Percentiles rank a stretch among this genome's conserved stretches.
phyloP scores from a whole-genome alignment of 2,329 filamentous ascomycete species.

The Talaromyces atroroseus region DNA sequence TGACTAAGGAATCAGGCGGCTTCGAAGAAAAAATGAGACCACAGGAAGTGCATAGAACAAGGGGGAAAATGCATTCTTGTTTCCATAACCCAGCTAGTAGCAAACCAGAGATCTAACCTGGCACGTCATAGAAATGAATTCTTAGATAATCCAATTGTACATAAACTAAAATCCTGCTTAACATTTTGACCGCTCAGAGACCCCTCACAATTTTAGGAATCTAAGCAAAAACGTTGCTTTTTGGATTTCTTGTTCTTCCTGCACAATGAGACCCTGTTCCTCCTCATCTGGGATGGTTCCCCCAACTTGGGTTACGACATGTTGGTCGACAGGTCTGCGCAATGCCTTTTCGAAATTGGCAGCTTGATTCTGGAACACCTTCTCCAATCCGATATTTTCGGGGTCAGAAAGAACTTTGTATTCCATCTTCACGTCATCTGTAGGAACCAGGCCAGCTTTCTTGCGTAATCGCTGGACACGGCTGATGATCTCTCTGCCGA shows the following conservation, averaged over 20 bases:
- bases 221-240: slow-evolving; percentile 74
- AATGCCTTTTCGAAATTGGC: slow-evolving; percentile 69
- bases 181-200: not conserved
- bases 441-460: slow-evolving; percentile 83
- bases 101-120: not conserved
- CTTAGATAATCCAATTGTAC: slow-evolving; percentile 8
- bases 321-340: slow-evolving; percentile 69
- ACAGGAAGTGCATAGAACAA: not conserved
- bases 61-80: not conserved
- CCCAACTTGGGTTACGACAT: slow-evolving; percentile 48
- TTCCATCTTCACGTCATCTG: slow-evolving; percentile 94
- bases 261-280: slow-evolving; percentile 61
- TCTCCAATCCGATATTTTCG: slow-evolving; percentile 65
- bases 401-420: slow-evolving; percentile 77
- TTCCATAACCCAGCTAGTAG: slow-evolving; percentile 7
- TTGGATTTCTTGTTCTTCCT: slow-evolving; percentile 82
- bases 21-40: slow-evolving; percentile 43
- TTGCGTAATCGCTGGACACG: slow-evolving; percentile 89
- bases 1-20: slow-evolving; percentile 40
- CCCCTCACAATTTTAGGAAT: slow-evolving; percentile 62
- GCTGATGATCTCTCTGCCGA: slow-evolving; percentile 88
- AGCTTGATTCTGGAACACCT: slow-evolving; percentile 64
- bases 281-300: slow-evolving; percentile 50
- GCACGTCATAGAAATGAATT: not conserved
- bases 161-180: not conserved